Evolutionary conservation across 129 eudicot genomes (phyloP).

Genomic region (Escallonia herrerae): DNA sequence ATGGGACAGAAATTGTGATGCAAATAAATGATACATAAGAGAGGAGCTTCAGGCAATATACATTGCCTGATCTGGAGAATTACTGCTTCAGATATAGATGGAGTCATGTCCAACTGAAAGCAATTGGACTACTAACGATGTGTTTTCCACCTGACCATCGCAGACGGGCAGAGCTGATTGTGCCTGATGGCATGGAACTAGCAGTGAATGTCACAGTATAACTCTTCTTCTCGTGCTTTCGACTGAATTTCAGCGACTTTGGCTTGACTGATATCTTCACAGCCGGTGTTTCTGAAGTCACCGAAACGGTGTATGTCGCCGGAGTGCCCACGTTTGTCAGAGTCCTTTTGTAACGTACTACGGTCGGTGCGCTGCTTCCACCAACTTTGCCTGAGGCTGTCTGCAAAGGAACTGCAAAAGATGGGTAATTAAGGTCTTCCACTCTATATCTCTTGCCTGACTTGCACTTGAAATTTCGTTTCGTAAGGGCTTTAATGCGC

Average conservation of each 20-base stretch:
- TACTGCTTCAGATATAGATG: background rate
- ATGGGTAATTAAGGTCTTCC: conserved; percentile 63
- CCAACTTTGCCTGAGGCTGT: conserved; percentile 40
- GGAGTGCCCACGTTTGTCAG: conserved; percentile 69
- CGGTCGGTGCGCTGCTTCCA: conserved; percentile 24
- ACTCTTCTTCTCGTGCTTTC: conserved; percentile 40
- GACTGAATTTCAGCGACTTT: conserved; percentile 34
- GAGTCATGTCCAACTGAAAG: conserved; percentile 61
- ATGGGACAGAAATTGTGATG: too few relatives aligned
- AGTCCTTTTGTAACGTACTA: conserved; percentile 51
- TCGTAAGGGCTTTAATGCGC: conserved; percentile 28
- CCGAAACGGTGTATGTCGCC: conserved; percentile 51
- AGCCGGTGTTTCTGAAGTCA: conserved; percentile 24
- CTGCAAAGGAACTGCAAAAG: conserved; percentile 50
- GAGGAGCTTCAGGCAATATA: conserved; percentile 16
- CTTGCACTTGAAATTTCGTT: conserved; percentile 27
- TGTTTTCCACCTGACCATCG: conserved; percentile 57
- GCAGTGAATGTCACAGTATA: conserved; percentile 70
- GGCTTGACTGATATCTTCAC: conserved; percentile 61
- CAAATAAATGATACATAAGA: too few relatives aligned
- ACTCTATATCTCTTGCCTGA: conserved; percentile 36
- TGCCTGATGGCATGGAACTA: conserved; percentile 63
- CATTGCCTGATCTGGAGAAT: conserved; percentile 23
- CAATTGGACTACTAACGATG: conserved; percentile 58
- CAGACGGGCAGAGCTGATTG: conserved; percentile 38